Percentiles rank a stretch among this genome's conserved stretches.
phyloP scores from a whole-genome alignment of 176 grass and related monocot genomes.

The Eragrostis nindensis region DNA sequence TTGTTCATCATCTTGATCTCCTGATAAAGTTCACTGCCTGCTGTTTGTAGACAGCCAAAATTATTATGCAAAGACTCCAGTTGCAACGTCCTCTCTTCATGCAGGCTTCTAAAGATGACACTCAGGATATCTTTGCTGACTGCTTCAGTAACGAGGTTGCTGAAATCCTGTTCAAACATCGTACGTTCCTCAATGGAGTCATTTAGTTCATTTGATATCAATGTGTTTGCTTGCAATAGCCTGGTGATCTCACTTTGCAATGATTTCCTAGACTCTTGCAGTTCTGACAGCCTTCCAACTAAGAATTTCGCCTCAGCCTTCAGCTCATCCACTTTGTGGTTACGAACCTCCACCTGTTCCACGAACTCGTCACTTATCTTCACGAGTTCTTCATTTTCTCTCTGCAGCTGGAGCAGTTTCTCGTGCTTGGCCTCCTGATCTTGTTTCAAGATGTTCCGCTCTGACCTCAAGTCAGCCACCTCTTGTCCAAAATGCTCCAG shows the following conservation, averaged over 20 bases:
- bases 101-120: constrained; percentile 59
- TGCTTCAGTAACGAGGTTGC: constrained; percentile 54
- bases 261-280: constrained; percentile 68
- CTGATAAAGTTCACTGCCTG: constrained; percentile 52
- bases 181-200: constrained; percentile 55
- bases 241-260: constrained; percentile 71
- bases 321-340: constrained; percentile 64
- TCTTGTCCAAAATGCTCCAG: constrained; percentile 85
- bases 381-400: constrained; percentile 56
- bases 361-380: constrained; percentile 60
- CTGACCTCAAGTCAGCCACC: constrained; percentile 74
- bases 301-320: constrained; percentile 75
- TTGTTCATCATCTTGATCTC: constrained; percentile 56
- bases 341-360: constrained; percentile 59
- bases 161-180: constrained; percentile 58
- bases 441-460: constrained; percentile 58
- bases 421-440: constrained; percentile 55
- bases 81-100: constrained; percentile 60
- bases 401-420: constrained; percentile 51
- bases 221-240: constrained; percentile 68
- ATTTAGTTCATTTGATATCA: constrained; percentile 55
- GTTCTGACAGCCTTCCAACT: constrained; percentile 66
- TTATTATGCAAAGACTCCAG: constrained; percentile 47
- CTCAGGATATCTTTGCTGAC: constrained; percentile 70
- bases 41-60: constrained; percentile 55